Conservation (phyloP, 345 rosid species). For the Corchorus capsularis region DNA sequence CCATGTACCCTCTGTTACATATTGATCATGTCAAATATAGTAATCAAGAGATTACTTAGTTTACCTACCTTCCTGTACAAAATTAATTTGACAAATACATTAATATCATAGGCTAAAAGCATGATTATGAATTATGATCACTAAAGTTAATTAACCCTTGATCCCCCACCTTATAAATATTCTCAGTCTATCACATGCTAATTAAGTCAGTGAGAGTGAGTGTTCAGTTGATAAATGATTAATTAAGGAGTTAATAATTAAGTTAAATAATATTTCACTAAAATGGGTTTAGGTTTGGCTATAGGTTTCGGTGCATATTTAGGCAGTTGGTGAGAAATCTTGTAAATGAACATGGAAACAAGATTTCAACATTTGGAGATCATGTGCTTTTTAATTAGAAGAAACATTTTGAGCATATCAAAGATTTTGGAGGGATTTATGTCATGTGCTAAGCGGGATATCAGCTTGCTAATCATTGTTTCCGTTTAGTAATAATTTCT, state of each 20-base stretch:
- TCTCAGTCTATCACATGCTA: background rate
- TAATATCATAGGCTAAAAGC: too few relatives aligned
- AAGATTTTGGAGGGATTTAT: constrained; percentile 17
- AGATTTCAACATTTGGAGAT: background rate
- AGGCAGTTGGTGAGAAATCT: constrained; percentile 3
- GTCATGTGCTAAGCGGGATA: constrained; percentile 16
- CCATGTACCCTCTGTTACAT: too few relatives aligned
- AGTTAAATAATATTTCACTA: background rate
- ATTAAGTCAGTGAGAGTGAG: background rate
- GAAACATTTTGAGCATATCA: constrained; percentile 11
- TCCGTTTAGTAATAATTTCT: too few relatives aligned
- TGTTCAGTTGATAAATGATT: background rate
- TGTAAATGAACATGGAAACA: background rate
- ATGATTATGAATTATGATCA: too few relatives aligned
- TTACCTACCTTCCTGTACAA: too few relatives aligned
- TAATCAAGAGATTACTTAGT: too few relatives aligned
- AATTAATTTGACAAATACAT: too few relatives aligned
- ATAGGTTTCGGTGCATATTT: background rate
- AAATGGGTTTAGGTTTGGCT: background rate
- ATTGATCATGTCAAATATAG: too few relatives aligned
- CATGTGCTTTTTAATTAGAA: constrained; percentile 10
- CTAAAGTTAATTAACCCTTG: background rate
- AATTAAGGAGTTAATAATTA: background rate
- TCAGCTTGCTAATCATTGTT: constrained; percentile 23
- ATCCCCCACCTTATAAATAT: background rate